These are phyloP conservation scores for Bremia lactucae DNA, from an alignment of 352 stramenopile species.

Conservation along the genomic window DNA sequence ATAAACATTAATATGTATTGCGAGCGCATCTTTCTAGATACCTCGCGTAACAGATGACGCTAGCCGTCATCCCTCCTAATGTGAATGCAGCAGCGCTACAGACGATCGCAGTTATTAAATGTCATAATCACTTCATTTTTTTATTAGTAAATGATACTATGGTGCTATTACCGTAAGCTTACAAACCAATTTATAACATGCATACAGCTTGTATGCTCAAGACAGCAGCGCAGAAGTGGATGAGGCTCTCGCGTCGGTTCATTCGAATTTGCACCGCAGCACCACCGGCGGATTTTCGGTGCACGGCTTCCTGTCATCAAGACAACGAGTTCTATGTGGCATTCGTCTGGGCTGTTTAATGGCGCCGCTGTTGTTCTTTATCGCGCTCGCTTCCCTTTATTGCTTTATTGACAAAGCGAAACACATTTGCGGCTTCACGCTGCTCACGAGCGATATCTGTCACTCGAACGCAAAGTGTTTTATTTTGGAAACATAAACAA, in stretches of 20 bases:
- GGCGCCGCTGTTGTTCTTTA: conserved; percentile 2
- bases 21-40: too few relatives aligned
- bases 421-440: not conserved
- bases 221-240: too few relatives aligned
- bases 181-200: too few relatives aligned
- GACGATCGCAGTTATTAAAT: too few relatives aligned
- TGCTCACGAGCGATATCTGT: not conserved
- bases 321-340: not conserved
- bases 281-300: not conserved
- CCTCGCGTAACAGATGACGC: too few relatives aligned
- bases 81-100: too few relatives aligned
- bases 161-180: too few relatives aligned
- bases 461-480: not conserved
- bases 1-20: too few relatives aligned
- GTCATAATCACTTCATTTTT: too few relatives aligned
- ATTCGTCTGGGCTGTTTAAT: conserved; percentile 4
- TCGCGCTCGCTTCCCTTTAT: conserved; percentile 1
- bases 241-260: not conserved
- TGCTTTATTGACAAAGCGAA: not conserved
- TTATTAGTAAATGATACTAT: too few relatives aligned
- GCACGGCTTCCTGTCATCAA: not conserved
- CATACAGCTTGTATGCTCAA: too few relatives aligned
- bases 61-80: too few relatives aligned
- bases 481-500: conserved; percentile 7
- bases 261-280: not conserved